These are phyloP conservation scores for Ganoderma multipileum DNA, from an alignment of 1,284 basidiomycete genomes.

Conservation along the genomic window DNA sequence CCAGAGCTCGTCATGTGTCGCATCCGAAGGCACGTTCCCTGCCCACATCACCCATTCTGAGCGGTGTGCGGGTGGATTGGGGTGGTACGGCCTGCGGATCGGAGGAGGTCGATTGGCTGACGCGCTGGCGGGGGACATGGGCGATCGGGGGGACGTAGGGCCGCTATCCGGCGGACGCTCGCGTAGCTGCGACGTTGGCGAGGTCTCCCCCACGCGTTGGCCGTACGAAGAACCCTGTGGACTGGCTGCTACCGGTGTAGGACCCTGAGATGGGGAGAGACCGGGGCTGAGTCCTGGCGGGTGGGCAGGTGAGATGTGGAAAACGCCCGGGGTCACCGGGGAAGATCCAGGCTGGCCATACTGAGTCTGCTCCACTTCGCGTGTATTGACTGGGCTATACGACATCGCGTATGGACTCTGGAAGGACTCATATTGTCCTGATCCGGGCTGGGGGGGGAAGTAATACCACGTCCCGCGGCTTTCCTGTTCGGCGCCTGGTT, in stretches of 20 bases:
- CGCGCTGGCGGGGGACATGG: conserved; percentile 21
- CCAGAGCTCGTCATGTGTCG: conserved; percentile 90
- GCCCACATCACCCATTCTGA: conserved; percentile 98
- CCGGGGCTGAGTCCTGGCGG: conserved; percentile 18
- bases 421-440: conserved; percentile 51
- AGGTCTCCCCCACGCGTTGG: conserved; percentile 14
- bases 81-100: conserved; percentile 54
- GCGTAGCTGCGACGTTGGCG: conserved; percentile 14
- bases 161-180: conserved; percentile 26
- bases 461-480: conserved; percentile 66
- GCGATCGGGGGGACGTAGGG: conserved; percentile 8
- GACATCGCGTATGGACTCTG: conserved; percentile 47
- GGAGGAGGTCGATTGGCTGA: conserved; percentile 20
- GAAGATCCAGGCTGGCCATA: conserved; percentile 27
- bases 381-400: conserved; percentile 37
- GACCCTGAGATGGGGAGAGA: conserved; percentile 17
- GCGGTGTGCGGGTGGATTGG: conserved; percentile 72
- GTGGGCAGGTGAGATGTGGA: conserved; percentile 24
- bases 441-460: conserved; percentile 43
- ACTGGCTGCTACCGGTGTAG: conserved; percentile 15
- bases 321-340: conserved; percentile 21
- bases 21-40: conserved; percentile 88
- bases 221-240: conserved; percentile 16
- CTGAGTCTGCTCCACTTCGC: conserved; percentile 31
- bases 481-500: conserved; percentile 41